These are phyloP conservation scores for Verticillium tricorpus DNA, from an alignment of 2,329 filamentous ascomycete genomes.

Conservation along the genomic window DNA sequence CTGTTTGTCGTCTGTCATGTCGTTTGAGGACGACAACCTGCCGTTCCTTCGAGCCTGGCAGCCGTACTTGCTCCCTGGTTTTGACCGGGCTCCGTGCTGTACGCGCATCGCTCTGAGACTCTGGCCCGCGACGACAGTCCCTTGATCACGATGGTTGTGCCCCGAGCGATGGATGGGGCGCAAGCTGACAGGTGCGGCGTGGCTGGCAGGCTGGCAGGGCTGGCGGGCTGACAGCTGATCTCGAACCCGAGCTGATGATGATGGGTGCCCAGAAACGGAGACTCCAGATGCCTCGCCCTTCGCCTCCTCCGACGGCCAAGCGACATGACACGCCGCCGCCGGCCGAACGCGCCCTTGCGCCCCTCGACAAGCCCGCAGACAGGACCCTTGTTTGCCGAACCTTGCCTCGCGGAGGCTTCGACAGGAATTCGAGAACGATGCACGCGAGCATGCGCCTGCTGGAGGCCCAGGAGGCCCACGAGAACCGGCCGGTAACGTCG, in stretches of 20 bases:
- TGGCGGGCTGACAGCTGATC: background rate
- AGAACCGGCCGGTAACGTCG: constrained; percentile 12
- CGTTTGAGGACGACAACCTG: background rate
- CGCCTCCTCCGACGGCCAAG: background rate
- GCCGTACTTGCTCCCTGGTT: background rate
- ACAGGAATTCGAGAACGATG: background rate
- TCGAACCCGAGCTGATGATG: background rate
- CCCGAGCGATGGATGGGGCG: background rate
- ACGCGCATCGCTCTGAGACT: background rate
- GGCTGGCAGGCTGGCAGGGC: background rate
- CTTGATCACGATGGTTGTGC: background rate
- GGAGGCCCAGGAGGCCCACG: background rate
- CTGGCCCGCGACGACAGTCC: background rate
- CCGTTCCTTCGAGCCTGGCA: background rate
- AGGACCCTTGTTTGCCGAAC: background rate
- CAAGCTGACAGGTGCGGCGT: background rate
- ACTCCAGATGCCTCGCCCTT: background rate
- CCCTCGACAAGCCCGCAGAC: background rate
- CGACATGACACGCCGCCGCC: background rate
- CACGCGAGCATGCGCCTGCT: background rate
- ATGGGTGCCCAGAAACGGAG: background rate
- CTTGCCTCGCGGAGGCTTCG: background rate
- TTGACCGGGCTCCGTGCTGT: background rate
- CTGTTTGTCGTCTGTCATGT: background rate
- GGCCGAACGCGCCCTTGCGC: background rate